phyloP scores from a whole-genome alignment of 2,329 filamentous ascomycete genomes.

The Calonectria pteridis region DNA sequence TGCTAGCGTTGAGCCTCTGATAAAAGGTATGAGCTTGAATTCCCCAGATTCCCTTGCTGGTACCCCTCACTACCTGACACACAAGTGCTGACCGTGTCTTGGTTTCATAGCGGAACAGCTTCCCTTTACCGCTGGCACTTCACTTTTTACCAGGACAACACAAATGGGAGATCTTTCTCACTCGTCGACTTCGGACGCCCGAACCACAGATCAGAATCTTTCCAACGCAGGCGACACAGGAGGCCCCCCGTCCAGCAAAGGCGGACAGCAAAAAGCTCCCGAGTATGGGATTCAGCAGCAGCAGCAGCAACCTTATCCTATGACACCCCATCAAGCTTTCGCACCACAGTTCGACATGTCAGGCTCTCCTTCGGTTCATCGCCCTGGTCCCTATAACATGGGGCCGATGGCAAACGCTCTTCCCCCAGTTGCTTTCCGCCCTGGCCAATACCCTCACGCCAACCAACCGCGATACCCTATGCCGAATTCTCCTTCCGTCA shows the following conservation, averaged over 20 bases:
- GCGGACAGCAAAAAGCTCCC: slow-evolving; percentile 32
- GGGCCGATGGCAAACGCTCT: slow-evolving; percentile 57
- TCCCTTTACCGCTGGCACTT: slow-evolving; percentile 6
- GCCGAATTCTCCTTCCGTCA: slow-evolving; percentile 52
- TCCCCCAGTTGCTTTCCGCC: slow-evolving; percentile 56
- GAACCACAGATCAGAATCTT: slow-evolving; percentile 21
- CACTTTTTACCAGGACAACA: slow-evolving; percentile 4
- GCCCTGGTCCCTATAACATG: slow-evolving; percentile 61
- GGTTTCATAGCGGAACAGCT: neutral
- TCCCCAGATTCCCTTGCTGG: neutral
- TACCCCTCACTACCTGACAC: neutral
- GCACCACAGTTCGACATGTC: slow-evolving; percentile 58
- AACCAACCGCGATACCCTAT: slow-evolving; percentile 51
- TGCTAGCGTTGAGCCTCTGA: neutral
- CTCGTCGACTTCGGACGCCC: slow-evolving; percentile 31
- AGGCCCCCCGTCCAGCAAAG: slow-evolving; percentile 18
- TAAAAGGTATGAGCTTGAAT: slow-evolving; percentile 6
- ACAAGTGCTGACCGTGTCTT: neutral
- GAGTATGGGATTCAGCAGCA: slow-evolving; percentile 34
- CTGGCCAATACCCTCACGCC: slow-evolving; percentile 52
- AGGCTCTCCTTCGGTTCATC: slow-evolving; percentile 37
- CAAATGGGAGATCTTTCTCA: slow-evolving; percentile 42
- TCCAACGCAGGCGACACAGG: slow-evolving; percentile 23
- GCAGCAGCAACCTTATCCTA: slow-evolving; percentile 44
- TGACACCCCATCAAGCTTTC: slow-evolving; percentile 54